Conservation (phyloP, 441 rosid genomes). For the Syzygium malaccense region DNA sequence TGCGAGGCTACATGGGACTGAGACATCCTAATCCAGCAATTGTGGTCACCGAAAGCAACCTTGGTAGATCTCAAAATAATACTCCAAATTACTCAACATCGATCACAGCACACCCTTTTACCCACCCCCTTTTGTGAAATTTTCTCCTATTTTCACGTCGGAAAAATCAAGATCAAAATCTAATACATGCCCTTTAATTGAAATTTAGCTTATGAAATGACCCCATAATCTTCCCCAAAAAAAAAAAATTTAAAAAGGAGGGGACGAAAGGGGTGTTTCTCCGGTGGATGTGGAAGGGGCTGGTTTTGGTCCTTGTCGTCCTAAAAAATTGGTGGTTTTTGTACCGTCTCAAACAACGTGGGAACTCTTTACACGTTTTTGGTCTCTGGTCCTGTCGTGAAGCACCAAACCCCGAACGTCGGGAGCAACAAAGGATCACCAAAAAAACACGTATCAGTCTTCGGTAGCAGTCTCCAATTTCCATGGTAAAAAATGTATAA, state of each 20-base stretch:
- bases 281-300: slow-evolving; percentile 27
- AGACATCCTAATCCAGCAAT: neutral
- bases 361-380: slow-evolving; percentile 22
- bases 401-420: neutral
- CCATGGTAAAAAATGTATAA: neutral
- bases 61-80: neutral
- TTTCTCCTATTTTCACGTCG: neutral
- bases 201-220: neutral
- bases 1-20: slow-evolving; percentile 2
- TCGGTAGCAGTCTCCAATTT: slow-evolving; percentile 17
- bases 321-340: neutral
- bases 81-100: neutral
- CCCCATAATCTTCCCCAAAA: neutral
- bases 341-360: slow-evolving; percentile 41
- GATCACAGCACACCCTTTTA: neutral
- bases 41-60: neutral
- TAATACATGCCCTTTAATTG: neutral
- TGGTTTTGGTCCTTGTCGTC: neutral
- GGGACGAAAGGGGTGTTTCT: slow-evolving; percentile 18
- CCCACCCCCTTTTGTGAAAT: neutral
- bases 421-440: slow-evolving; percentile 21
- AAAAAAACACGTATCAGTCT: slow-evolving; percentile 57
- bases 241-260: neutral
- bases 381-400: slow-evolving; percentile 62
- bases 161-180: neutral